Evolutionary conservation across 768 basidiomycete species (phyloP), one percentile per base, ranked within the genome.

Genomic region (Collybia nuda): DNA sequence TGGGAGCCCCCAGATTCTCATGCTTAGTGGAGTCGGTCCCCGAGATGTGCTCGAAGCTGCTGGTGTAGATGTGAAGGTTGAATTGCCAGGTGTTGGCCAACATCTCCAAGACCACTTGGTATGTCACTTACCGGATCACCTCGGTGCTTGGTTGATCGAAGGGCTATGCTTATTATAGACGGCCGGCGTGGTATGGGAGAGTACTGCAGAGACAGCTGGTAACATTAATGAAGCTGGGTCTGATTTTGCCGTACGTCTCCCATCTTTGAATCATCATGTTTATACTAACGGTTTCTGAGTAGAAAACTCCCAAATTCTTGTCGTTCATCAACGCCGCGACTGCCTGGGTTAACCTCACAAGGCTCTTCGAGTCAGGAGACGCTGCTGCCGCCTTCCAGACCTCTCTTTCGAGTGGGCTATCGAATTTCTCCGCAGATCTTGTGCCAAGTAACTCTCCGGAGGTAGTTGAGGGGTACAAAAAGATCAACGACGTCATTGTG

Each of bases 251-350:
- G 68, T 68, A 29, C 28, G 61, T 47, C 19, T n/a, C 43, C n/a
- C 36, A 42, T 22, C 40, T 8, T n/a, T 38, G 6, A 35, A 6
- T 50, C 7, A 41, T 43, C n/a, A 45, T 8, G n/a, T 12, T 17
- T 36, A 18, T 2, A 49, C 23, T n/a, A 9, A 17, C 17, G 5
- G 11, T 23, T 41, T 21, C 22, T 37, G 11, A 22, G 35, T 38
- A 71, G 63, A 63, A 60, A 48, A 56, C 67, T 6, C 46, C 67
- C 1, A 64, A 66, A 48, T 81, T 80, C 64, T 57, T 75, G 14
- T 84, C 82, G 2, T 81, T 78, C 62, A 71, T 85, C 61, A 87
- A 86, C 70, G 76, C 80, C 28, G 84, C 84, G 3, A 80, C 80
- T 35, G 79, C 79, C 6, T 87, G 84, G 60, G 71, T 76, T 56